Evolutionary conservation across 2,329 filamentous ascomycete genomes (phyloP).

Genomic region (Pseudogymnoascus sp.): DNA sequence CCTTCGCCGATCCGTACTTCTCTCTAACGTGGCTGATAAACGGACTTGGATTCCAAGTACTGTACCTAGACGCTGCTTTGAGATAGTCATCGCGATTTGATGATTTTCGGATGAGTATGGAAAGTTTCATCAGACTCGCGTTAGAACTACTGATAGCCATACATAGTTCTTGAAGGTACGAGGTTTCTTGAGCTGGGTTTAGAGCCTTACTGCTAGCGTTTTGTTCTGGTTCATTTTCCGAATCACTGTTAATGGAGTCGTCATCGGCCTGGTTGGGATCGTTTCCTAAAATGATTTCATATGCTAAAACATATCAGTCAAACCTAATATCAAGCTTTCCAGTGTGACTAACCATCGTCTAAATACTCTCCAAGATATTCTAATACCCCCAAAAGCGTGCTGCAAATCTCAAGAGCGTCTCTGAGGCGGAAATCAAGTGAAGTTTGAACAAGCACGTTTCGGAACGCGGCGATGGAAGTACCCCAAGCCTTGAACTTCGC

Average conservation of each 20-base stretch:
- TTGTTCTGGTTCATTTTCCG: constrained; percentile 14
- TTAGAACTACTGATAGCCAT: constrained; percentile 21
- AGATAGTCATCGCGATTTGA: constrained; percentile 24
- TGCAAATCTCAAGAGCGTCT: constrained; percentile 21
- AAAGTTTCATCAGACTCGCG: constrained; percentile 23
- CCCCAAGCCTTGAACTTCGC: constrained; percentile 24
- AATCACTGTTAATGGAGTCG: constrained; percentile 17
- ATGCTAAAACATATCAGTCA: constrained; percentile 14
- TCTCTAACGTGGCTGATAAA: constrained; percentile 25
- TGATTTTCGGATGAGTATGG: constrained; percentile 23
- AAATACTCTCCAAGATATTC: constrained; percentile 21
- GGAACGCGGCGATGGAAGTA: constrained; percentile 23
- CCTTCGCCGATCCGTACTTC: constrained; percentile 20
- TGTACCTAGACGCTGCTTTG: constrained; percentile 24
- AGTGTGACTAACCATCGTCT: constrained; percentile 15
- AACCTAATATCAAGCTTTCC: neutral
- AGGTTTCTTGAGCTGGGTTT: constrained; percentile 16
- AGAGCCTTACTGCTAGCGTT: neutral
- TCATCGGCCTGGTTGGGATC: neutral
- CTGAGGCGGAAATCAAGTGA: constrained; percentile 24
- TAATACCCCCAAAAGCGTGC: constrained; percentile 21
- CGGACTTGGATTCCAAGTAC: constrained; percentile 13
- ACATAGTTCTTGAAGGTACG: constrained; percentile 23
- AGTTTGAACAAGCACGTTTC: constrained; percentile 14
- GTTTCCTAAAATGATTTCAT: constrained; percentile 21